Conservation (phyloP, 2,329 filamentous ascomycete species). For the Fusarium sp. region DNA sequence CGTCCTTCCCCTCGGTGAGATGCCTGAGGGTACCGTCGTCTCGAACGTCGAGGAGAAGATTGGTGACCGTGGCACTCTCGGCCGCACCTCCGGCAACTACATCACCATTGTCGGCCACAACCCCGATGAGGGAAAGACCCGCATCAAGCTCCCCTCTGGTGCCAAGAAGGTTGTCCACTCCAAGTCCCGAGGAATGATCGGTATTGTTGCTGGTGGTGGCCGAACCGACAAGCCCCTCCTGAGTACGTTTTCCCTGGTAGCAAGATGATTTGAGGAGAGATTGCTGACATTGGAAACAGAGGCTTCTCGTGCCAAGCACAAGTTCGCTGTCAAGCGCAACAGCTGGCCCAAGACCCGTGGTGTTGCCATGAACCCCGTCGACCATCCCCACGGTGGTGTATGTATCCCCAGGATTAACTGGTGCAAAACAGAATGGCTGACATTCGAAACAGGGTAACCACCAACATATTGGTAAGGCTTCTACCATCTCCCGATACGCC, state of each 20-base stretch:
- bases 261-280: slow-evolving; percentile 6
- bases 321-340: slow-evolving; percentile 99
- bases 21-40: slow-evolving; percentile 99
- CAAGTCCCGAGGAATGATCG: slow-evolving; percentile 96
- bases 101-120: slow-evolving; percentile 98
- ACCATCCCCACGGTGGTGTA: slow-evolving; percentile 97
- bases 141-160: slow-evolving; percentile 98
- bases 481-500: slow-evolving; percentile 98
- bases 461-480: slow-evolving; percentile 99
- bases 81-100: slow-evolving; percentile 99
- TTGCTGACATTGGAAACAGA: slow-evolving; percentile 70
- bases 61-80: slow-evolving; percentile 95
- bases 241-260: slow-evolving; percentile 69
- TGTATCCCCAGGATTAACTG: slow-evolving; percentile 50
- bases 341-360: slow-evolving; percentile 99
- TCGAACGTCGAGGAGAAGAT: slow-evolving; percentile 99
- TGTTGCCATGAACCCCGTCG: slow-evolving; percentile 99
- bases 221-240: slow-evolving; percentile 99
- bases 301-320: slow-evolving; percentile 99
- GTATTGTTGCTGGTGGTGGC: slow-evolving; percentile 98
- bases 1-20: slow-evolving; percentile 91
- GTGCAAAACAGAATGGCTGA: slow-evolving; percentile 53
- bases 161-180: slow-evolving; percentile 99
- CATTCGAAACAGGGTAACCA: slow-evolving; percentile 83
- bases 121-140: slow-evolving; percentile 99